Evolutionary conservation across 768 basidiomycete genomes (phyloP).

Genomic region (Russula griseocarnosa): DNA sequence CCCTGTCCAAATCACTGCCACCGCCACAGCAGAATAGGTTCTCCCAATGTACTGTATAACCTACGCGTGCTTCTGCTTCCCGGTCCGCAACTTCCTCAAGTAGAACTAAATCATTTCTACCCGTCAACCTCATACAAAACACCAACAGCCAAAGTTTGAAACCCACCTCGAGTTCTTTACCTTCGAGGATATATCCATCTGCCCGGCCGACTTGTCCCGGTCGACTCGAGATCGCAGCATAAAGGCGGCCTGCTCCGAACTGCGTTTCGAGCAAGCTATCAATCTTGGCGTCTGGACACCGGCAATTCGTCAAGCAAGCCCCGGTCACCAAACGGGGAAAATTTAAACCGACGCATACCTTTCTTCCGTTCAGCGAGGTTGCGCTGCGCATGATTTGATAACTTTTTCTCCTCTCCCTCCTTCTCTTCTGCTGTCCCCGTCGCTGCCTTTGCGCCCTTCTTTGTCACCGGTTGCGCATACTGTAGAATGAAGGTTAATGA

Average conservation of each 20-base stretch:
- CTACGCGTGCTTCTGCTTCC: slow-evolving; percentile 91
- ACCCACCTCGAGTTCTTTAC: slow-evolving; percentile 93
- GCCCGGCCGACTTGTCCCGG: slow-evolving; percentile 96
- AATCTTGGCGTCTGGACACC: slow-evolving; percentile 72
- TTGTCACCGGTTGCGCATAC: slow-evolving; percentile 95
- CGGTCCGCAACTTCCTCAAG: slow-evolving; percentile 85
- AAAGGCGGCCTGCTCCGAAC: slow-evolving; percentile 92
- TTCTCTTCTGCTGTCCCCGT: slow-evolving; percentile 45
- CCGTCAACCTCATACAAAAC: background rate
- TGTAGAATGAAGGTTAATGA: slow-evolving; percentile 34
- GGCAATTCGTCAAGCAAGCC: slow-evolving; percentile 13
- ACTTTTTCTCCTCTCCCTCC: slow-evolving; percentile 61
- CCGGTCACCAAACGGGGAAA: slow-evolving; percentile 2
- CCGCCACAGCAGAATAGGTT: background rate
- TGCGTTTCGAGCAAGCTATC: slow-evolving; percentile 86
- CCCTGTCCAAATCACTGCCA: slow-evolving; percentile 6
- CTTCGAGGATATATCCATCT: slow-evolving; percentile 97
- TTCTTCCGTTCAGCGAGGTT: slow-evolving; percentile 87
- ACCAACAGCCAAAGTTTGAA: slow-evolving; percentile 2
- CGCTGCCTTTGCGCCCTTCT: slow-evolving; percentile 68
- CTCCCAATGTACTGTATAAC: no score
- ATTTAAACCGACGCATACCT: slow-evolving; percentile 44
- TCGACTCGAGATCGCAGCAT: slow-evolving; percentile 88
- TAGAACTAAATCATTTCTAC: slow-evolving; percentile 64
- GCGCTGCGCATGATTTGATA: slow-evolving; percentile 88